phyloP scores from a whole-genome alignment of 2,329 filamentous ascomycete genomes.

The Rhynchosporium agropyri region DNA sequence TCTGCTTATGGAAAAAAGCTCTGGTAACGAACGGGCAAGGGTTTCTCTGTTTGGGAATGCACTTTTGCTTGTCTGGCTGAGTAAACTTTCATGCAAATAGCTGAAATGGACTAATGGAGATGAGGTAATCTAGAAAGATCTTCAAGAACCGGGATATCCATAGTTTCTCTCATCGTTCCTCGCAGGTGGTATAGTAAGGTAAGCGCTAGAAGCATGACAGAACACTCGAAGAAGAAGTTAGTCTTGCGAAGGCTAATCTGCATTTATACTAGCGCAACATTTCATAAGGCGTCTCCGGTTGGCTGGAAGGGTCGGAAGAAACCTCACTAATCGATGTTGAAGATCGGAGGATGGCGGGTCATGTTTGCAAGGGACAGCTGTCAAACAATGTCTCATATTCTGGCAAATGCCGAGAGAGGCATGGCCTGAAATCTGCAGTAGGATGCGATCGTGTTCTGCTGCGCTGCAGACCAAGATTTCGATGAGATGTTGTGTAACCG shows the following conservation, averaged over 20 bases:
- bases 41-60: background rate
- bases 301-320: slow-evolving; percentile 1
- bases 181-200: slow-evolving; percentile 3
- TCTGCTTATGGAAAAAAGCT: background rate
- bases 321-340: slow-evolving; percentile 1
- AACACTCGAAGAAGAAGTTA: slow-evolving; percentile 30
- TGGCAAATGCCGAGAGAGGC: slow-evolving; percentile 11
- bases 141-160: slow-evolving; percentile 9
- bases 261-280: background rate
- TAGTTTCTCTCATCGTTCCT: slow-evolving; percentile 23
- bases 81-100: too few species aligned
- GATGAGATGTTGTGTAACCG: slow-evolving; percentile 10
- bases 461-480: background rate
- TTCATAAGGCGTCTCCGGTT: slow-evolving; percentile 1
- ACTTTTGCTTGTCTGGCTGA: background rate
- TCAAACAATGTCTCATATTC: background rate
- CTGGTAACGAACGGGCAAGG: background rate
- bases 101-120: background rate
- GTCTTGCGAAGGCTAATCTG: background rate
- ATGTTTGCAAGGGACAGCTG: background rate
- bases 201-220: slow-evolving; percentile 24
- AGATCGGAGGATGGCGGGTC: background rate
- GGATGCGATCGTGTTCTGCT: background rate
- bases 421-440: background rate
- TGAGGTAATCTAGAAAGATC: background rate